These are phyloP conservation scores for Penicillium digitatum DNA, from an alignment of 2,329 filamentous ascomycete species.

Conservation along the genomic window DNA sequence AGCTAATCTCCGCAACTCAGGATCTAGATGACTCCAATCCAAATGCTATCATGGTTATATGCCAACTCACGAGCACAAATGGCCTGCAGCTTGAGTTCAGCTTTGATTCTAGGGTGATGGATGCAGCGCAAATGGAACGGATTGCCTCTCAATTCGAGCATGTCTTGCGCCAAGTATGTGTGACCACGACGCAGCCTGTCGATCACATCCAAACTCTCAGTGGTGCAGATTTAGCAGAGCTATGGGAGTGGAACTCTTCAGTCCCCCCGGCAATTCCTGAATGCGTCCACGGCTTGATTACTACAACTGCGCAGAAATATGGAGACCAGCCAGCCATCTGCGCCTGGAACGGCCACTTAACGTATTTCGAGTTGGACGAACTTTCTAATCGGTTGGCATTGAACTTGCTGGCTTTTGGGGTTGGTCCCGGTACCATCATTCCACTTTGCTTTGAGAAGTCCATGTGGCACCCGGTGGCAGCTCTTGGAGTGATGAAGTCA, in stretches of 20 bases:
- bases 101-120: not conserved
- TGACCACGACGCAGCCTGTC: not conserved
- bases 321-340: not conserved
- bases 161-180: not conserved
- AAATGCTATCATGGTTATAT: not conserved
- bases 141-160: not conserved
- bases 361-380: not conserved
- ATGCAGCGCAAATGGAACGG: not conserved
- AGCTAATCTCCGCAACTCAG: not conserved
- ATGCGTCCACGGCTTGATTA: not conserved
- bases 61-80: not conserved
- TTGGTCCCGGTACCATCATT: not conserved
- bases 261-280: not conserved
- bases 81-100: not conserved
- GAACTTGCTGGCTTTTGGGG: not conserved
- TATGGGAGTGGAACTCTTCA: not conserved
- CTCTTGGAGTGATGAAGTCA: not conserved
- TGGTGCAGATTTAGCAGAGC: not conserved
- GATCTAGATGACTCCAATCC: not conserved
- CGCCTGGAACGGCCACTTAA: not conserved
- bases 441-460: slow-evolving; percentile 3
- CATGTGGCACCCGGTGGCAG: not conserved
- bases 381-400: not conserved
- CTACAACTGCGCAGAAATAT: not conserved
- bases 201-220: not conserved